Percentiles rank a stretch among this genome's conserved stretches.
These are phyloP conservation scores for Davidsoniella virescens DNA, from an alignment of 2,329 filamentous ascomycete species.

Conservation along the genomic window DNA sequence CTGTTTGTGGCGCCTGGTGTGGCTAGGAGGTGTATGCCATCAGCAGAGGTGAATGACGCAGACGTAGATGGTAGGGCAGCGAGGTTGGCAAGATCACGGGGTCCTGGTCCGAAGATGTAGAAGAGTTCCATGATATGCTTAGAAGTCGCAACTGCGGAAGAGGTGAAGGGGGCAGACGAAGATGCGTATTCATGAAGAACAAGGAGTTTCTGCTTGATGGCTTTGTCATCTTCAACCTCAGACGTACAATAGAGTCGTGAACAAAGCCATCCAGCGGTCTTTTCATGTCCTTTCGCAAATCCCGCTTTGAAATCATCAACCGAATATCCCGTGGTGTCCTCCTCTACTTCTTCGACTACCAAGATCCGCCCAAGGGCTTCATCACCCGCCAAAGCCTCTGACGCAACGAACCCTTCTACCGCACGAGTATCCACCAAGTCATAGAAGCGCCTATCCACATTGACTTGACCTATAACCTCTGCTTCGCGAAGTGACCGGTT, in stretches of 20 bases:
- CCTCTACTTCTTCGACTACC: conserved; percentile 40
- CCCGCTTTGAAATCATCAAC: background rate
- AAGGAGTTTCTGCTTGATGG: conserved; percentile 40
- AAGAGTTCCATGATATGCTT: conserved; percentile 53
- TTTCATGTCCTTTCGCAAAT: too few species aligned
- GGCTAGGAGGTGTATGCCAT: conserved; percentile 25
- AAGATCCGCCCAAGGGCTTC: conserved; percentile 44
- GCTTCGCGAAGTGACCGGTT: conserved; percentile 38
- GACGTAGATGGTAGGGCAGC: conserved; percentile 29
- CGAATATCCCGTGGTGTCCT: conserved; percentile 33
- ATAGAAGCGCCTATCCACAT: conserved; percentile 55
- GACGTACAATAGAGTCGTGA: conserved; percentile 50
- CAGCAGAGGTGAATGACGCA: conserved; percentile 32
- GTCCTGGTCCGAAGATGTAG: conserved; percentile 63
- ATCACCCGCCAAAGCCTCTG: conserved; percentile 43
- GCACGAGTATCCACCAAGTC: conserved; percentile 45
- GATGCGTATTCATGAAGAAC: conserved; percentile 55
- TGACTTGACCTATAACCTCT: conserved; percentile 36
- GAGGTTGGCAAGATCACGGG: conserved; percentile 48
- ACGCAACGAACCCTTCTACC: conserved; percentile 37
- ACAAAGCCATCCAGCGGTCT: conserved; percentile 54
- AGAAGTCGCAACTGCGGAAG: conserved; percentile 32
- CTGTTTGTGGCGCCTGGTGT: conserved; percentile 34
- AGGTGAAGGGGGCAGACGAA: too few species aligned
- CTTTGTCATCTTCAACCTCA: conserved; percentile 40